These are phyloP conservation scores for Leccinum broughii DNA, from an alignment of 768 basidiomycete genomes.

Conservation along the genomic window DNA sequence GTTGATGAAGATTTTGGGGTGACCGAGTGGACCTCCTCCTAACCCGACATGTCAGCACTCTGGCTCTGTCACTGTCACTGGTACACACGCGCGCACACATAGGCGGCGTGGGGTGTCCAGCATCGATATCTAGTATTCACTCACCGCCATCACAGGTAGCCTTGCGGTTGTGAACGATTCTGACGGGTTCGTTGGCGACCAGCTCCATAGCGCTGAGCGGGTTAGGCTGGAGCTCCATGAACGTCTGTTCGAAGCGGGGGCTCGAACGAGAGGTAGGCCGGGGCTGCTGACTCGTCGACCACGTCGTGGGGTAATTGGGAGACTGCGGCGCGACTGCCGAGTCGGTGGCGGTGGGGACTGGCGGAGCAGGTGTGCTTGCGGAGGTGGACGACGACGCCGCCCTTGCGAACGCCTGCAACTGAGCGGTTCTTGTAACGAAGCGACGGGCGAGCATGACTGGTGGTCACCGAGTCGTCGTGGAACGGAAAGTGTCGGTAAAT, in stretches of 20 bases:
- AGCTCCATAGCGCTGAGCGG: constrained; percentile 91
- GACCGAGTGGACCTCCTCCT: constrained; percentile 95
- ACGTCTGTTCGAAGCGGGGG: constrained; percentile 92
- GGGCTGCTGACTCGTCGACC: constrained; percentile 81
- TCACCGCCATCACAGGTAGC: constrained; percentile 95
- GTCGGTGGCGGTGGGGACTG: constrained; percentile 16
- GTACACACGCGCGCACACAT: not conserved
- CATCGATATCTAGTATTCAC: constrained; percentile 31
- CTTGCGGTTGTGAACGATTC: constrained; percentile 77
- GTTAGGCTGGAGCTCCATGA: constrained; percentile 83
- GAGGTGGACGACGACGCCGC: constrained; percentile 30
- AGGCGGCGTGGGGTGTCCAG: not conserved
- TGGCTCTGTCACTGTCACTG: not conserved
- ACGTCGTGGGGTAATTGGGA: constrained; percentile 79
- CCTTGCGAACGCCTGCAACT: constrained; percentile 16
- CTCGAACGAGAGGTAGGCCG: constrained; percentile 59
- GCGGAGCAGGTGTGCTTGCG: constrained; percentile 11
- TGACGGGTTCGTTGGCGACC: constrained; percentile 81
- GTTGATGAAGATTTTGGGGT: constrained; percentile 97
- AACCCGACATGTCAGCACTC: constrained; percentile 17
- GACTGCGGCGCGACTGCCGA: constrained; percentile 59
- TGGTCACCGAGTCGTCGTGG: not conserved
- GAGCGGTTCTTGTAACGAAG: constrained; percentile 21
- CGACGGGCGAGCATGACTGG: constrained; percentile 31
- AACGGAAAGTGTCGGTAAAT: not conserved